A percentile compares a stretch with the other conserved stretches of the same genome.
phyloP scores from a whole-genome alignment of 768 basidiomycete species.

The Boletus bicolor region DNA sequence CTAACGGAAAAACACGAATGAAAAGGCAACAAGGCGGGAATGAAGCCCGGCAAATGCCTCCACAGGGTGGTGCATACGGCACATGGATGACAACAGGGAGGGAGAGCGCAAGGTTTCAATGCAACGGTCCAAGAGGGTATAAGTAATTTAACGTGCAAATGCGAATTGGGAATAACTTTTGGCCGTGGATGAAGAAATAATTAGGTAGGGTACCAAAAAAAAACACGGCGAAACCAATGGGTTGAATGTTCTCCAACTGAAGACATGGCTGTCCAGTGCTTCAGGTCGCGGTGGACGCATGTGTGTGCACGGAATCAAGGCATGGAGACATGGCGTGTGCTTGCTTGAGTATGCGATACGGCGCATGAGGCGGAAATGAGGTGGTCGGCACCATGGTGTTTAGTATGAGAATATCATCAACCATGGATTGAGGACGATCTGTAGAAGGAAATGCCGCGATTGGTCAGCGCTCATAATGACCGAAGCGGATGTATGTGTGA shows the following conservation, averaged over 20 bases:
- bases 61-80: background rate
- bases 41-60: conserved; percentile 7
- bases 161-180: background rate
- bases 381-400: conserved; percentile 5
- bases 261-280: conserved; percentile 13
- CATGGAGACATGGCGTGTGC: background rate
- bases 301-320: background rate
- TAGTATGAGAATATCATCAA: conserved; percentile 77
- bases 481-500: background rate
- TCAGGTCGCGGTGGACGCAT: background rate
- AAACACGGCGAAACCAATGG: background rate
- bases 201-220: conserved; percentile 8
- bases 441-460: conserved; percentile 1
- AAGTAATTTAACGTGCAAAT: conserved; percentile 4
- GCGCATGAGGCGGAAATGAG: conserved; percentile 11
- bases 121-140: conserved; percentile 10
- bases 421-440: conserved; percentile 88
- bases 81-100: background rate
- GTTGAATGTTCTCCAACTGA: conserved; percentile 1
- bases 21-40: conserved; percentile 15
- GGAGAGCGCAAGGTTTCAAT: conserved; percentile 2
- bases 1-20: background rate
- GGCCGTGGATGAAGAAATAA: conserved; percentile 15
- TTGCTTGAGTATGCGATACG: background rate
- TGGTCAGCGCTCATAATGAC: conserved; percentile 13